phyloP scores from a whole-genome alignment of 257 asterid species.

The Coffea canephora region DNA sequence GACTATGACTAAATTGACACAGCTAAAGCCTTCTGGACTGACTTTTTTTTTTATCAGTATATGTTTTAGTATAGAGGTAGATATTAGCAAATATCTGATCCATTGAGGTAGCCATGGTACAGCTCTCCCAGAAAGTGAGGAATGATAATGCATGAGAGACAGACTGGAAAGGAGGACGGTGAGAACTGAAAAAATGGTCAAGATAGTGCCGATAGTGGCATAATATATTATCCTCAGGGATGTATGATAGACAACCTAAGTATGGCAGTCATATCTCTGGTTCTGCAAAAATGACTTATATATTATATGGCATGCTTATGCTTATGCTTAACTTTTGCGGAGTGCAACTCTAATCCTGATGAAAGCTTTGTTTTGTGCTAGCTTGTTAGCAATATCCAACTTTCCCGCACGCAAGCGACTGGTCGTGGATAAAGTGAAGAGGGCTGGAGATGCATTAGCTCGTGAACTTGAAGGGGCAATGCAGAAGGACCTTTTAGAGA shows the following conservation, averaged over 20 bases:
- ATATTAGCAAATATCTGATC: not conserved
- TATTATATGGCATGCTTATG: not conserved
- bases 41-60: not conserved
- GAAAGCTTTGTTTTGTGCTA: conserved; percentile 22
- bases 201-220: not conserved
- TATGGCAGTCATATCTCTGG: not conserved
- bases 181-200: not conserved
- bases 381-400: conserved; percentile 77
- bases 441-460: conserved; percentile 73
- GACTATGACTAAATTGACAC: not conserved
- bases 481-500: conserved; percentile 72
- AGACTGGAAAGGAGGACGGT: not conserved
- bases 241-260: not conserved
- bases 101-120: not conserved
- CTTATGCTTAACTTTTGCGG: not conserved
- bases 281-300: not conserved
- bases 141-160: not conserved
- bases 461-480: conserved; percentile 81
- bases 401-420: conserved; percentile 68
- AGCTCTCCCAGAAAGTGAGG: not conserved
- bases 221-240: not conserved
- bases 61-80: not conserved
- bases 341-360: conserved; percentile 14
- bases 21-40: not conserved
- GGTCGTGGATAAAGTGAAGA: conserved; percentile 68